Base-by-base conservation (phyloP, 441 rosid species). In the Manihot esculenta region DNA sequence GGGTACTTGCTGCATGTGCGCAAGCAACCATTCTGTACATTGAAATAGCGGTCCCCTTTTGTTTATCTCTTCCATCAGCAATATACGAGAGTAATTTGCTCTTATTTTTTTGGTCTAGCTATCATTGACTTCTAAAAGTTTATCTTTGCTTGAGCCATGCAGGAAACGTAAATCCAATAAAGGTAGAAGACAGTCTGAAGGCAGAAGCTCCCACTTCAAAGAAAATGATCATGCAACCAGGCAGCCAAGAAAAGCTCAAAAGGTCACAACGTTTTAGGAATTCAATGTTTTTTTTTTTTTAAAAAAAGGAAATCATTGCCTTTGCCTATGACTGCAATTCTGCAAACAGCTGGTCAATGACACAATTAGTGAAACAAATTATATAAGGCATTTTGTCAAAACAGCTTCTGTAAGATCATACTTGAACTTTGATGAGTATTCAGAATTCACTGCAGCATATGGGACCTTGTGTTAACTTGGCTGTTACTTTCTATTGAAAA, bases 111-210 rank as follows among this genome's bases (percentile, higher is more conserved):
- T 44, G 23, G 51, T 71, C 44, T 47, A 9, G 14, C n/a, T 41
- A 24, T 26, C 24, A 20, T 57, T 42, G 11, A 35, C 23, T 63
- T 42, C 66, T 49, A 33, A 70, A 48, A 10, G 24, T 18, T 23
- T 15, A 13, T 7, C 14, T 62, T 26, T 44, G 56, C 3, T 45
- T 48, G 27, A 44, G 66, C 11, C 48, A 33, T 53, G 33, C 62
- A 78, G 72, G 72, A 62, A 61, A 38, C 33, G 38, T 21, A 62
- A 54, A 67, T 33, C 42, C 21, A 54, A 14, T n/a, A 18, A 49
- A 57, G 70, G 49, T 15, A 71, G 41, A 41, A 55, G 59, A 44
- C 24, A 12, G 9, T 26, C 8, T 2, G 51, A 62, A 27, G 42
- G 75, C 55, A 59, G 65, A 66, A 55, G 65, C 60, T 45, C 53